phyloP scores from a whole-genome alignment of 2,329 filamentous ascomycete genomes.

The Mycocentrospora acerina region DNA sequence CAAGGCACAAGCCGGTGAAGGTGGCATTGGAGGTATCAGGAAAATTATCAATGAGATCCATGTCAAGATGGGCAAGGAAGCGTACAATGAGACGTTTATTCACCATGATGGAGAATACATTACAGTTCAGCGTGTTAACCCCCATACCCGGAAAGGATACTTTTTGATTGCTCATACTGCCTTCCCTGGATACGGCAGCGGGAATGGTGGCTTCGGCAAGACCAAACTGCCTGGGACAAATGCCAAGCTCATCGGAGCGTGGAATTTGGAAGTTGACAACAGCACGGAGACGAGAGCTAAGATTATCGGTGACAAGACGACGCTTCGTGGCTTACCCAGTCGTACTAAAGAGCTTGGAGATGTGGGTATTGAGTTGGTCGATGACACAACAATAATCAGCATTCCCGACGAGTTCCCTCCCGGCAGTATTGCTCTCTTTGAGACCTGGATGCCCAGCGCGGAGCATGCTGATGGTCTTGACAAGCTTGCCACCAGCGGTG shows the following conservation, averaged over 20 bases:
- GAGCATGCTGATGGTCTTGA: constrained; percentile 84
- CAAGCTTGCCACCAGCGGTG: constrained; percentile 80
- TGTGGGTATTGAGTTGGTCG: constrained; percentile 70
- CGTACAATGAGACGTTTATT: constrained; percentile 92
- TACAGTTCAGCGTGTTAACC: constrained; percentile 93
- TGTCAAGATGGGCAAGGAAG: constrained; percentile 90
- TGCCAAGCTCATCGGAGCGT: constrained; percentile 83
- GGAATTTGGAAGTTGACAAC: constrained; percentile 88
- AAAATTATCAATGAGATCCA: constrained; percentile 94
- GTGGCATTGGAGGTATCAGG: constrained; percentile 87
- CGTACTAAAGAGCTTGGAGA: constrained; percentile 73
- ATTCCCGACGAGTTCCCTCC: constrained; percentile 84
- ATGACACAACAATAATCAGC: constrained; percentile 74
- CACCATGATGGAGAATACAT: constrained; percentile 97
- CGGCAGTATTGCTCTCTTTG: constrained; percentile 90
- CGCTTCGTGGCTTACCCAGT: constrained; percentile 81
- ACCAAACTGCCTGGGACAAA: constrained; percentile 82
- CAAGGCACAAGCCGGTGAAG: constrained; percentile 68
- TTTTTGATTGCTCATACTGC: constrained; percentile 96
- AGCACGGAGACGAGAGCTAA: constrained; percentile 67
- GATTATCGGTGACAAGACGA: constrained; percentile 67
- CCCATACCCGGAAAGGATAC: constrained; percentile 86
- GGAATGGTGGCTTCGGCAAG: constrained; percentile 76
- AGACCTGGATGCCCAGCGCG: constrained; percentile 90
- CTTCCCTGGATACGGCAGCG: constrained; percentile 85